phyloP scores from a whole-genome alignment of 495 filamentous ascomycete species.

The Trichoderma reesei region DNA sequence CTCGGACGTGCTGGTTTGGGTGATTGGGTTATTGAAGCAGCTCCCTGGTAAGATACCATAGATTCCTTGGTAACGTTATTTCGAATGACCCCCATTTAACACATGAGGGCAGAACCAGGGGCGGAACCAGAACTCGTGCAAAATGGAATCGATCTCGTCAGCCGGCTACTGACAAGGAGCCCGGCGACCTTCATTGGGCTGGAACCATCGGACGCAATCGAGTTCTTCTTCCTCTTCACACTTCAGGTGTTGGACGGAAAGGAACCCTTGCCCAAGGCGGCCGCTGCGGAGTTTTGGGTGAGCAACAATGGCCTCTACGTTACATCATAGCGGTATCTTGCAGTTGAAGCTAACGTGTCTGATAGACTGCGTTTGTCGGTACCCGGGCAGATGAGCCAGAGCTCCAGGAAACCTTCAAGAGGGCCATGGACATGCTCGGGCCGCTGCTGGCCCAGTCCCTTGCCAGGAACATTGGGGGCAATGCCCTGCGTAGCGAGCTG shows the following conservation, averaged over 20 bases:
- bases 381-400: conserved; percentile 29
- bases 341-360: conserved; percentile 17
- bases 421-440: conserved; percentile 47
- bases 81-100: conserved; percentile 14
- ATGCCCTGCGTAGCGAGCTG: conserved; percentile 66
- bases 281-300: conserved; percentile 77
- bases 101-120: conserved; percentile 34
- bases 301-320: conserved; percentile 17
- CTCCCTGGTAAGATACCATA: conserved; percentile 44
- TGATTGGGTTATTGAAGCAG: conserved; percentile 52
- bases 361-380: conserved; percentile 38
- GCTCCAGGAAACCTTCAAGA: conserved; percentile 39
- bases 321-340: conserved; percentile 16
- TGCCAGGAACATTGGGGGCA: conserved; percentile 61
- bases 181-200: conserved; percentile 44
- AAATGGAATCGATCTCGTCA: conserved; percentile 62
- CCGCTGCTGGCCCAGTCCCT: conserved; percentile 51
- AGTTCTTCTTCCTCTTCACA: conserved; percentile 67
- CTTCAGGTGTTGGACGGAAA: conserved; percentile 59
- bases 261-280: conserved; percentile 71
- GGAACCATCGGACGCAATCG: conserved; percentile 41
- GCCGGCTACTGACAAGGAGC: conserved; percentile 57
- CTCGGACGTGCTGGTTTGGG: conserved; percentile 49
- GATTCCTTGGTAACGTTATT: background rate
- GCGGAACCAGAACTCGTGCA: conserved; percentile 74